Base-by-base conservation (phyloP, 2,329 filamentous ascomycete genomes). In the Colletotrichum neosansevieriae region DNA sequence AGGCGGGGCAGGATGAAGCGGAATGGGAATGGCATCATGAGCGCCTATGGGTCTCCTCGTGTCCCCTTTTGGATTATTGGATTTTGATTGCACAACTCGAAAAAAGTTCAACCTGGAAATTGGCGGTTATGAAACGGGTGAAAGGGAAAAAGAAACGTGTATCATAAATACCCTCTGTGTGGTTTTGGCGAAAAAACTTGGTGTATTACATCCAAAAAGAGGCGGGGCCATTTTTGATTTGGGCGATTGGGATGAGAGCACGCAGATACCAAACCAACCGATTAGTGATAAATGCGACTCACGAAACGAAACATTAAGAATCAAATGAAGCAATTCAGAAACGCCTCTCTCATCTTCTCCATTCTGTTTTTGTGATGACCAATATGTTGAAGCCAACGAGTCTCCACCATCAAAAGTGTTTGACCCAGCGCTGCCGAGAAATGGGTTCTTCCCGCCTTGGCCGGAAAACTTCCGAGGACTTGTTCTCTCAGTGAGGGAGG, bases 1-100 rank as follows among this genome's bases (percentile, higher is more conserved):
- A 11, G 17, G 38, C 19, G 47, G 57, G 19, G 57, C 49, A 21
- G 17, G 24, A 17, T 17, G 49, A 17, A 24, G 51, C 17, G 60
- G 50, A 57, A 40, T 63, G 32, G 24, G 50, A 29, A 57, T 63
- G 32, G 60, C 49, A 49, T 54, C 29, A 61, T 53, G 38, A 32
- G 40, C n/a, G 34, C 32, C 7, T n/a, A 24, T 40, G 17, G 24
- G 9, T 21, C 32, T n/a, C 6, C 53, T 57, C 53, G 36, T 44
- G 53, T 57, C 53, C 53, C 38, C 4, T 57, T 57, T 57, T 17
- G 53, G 53, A 12, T 1, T 29, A 17, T 57, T 42, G 47, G 12
- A 1, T 12, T 51, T 24, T 60, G 10, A 36, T 15, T 38, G 47
- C 47, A 24, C 21, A 44, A 15, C 21, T 21, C n/a, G n/a, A 32